Evolutionary conservation across 768 basidiomycete genomes (phyloP).

Genomic region (Infundibulicybe gibba): DNA sequence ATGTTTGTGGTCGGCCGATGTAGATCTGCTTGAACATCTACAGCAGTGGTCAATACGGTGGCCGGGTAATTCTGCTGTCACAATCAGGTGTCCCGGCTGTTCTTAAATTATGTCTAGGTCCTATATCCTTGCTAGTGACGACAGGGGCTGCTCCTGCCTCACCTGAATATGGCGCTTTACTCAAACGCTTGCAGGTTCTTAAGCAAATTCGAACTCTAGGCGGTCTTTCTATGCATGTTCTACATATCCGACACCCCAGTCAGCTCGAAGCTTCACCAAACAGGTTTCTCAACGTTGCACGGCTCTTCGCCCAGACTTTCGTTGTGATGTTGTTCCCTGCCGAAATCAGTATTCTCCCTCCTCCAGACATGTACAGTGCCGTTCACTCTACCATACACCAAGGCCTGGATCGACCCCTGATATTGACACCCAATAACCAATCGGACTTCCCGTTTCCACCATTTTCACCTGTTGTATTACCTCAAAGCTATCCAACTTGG

Average conservation of each 20-base stretch:
- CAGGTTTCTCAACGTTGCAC: conserved; percentile 56
- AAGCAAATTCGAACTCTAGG: conserved; percentile 13
- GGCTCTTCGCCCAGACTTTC: conserved; percentile 50
- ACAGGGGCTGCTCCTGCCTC: conserved; percentile 23
- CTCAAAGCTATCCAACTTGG: conserved; percentile 48
- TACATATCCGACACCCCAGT: conserved; percentile 34
- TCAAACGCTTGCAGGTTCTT: conserved; percentile 20
- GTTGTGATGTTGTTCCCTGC: conserved; percentile 51
- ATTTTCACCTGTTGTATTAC: conserved; percentile 43
- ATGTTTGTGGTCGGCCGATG: conserved; percentile 46
- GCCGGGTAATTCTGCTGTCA: conserved; percentile 30
- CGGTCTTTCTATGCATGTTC: conserved; percentile 41
- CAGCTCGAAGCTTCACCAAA: conserved; percentile 36
- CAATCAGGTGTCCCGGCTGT: background rate
- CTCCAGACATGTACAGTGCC: conserved; percentile 11
- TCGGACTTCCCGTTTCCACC: conserved; percentile 33
- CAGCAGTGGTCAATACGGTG: conserved; percentile 34
- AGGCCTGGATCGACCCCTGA: conserved; percentile 8
- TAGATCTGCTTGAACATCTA: conserved; percentile 25
- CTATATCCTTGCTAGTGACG: conserved; percentile 45
- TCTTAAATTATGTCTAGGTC: conserved; percentile 25
- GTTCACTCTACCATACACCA: conserved; percentile 4
- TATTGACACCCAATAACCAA: conserved; percentile 19
- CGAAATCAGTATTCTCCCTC: conserved; percentile 24
- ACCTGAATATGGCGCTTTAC: conserved; percentile 18